Base-by-base conservation (phyloP, 2,329 filamentous ascomycete genomes). In the Beauveria scarabaeidicola region DNA sequence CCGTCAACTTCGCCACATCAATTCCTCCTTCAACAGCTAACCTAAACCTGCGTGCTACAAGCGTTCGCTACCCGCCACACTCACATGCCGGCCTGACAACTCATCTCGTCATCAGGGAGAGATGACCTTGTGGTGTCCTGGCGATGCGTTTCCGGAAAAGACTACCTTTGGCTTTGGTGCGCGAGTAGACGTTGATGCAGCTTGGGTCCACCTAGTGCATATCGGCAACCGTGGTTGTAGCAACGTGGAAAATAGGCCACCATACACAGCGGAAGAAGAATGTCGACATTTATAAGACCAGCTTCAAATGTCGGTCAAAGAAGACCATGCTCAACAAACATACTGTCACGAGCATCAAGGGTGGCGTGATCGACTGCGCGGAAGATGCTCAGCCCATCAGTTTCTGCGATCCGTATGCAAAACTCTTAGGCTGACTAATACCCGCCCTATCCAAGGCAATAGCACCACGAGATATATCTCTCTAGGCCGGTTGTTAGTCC, bases 11-110 rank as follows among this genome's bases (percentile, higher is more conserved):
- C 10, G 6, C 3, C 32, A 15, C n/a, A 23, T 29, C 43, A 27
- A 25, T n/a, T 27, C 61, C 25, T 21, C 38, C n/a, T 32, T 27
- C 57, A 23, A 25, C 41, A 27, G 44, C 50, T 61, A 52, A 59
- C 54, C 61, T 41, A 29, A 13, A 32, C 8, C 21, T 19, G 36
- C n/a, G 13, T 7, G 27, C 15, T 69, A 88, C 85, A 63, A 85
- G 88, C 69, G 78, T 82, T 29, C 77, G 90, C 71, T 90, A 90
- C 69, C 75, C 77, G 44, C 87, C 88, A 15, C 87, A 90, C 68
- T 80, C 78, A 15, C 88, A 91, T 68, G 65, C 72, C 23, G 81
- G 79, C 40, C 73, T 85, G 50, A 90, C 86, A 0, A 90, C 87
- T 1, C 87, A 91, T 72, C 76, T 90, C 51, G 85, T 91, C 61